Evolutionary conservation across 2,329 filamentous ascomycete genomes (phyloP), one percentile per base, ranked within the genome.

Genomic region (Magnaporthales sp.): DNA sequence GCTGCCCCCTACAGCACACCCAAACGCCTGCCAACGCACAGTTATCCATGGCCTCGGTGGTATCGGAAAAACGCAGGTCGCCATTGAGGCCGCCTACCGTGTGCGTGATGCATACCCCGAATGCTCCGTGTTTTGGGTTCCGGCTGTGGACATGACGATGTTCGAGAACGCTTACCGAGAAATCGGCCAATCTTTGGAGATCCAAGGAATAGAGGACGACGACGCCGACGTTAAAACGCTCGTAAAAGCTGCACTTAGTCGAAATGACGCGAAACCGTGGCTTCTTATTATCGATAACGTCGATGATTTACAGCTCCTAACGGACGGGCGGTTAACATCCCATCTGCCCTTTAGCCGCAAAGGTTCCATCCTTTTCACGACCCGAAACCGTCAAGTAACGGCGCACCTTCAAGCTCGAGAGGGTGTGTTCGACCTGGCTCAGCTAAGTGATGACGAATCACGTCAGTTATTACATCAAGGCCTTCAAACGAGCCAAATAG

Each of bases 61-160:
- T 0, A 69, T 78, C 1, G 75, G 77, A 0, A 80, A 80, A 70
- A 79, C 77, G 1, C 76, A 80, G 64, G 72, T 80, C 19, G 77
- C 76, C 0, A 70, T 79, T 6, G 74, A 80, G 63, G 72, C 72
- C 13, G 74, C 73, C 22, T 77, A 73, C 67, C 71, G 70, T 1
- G 10, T 76, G 3, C 71, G 67, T 2, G 64, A 74, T 0, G 62
- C n/a, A n/a, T n/a, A n/a, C n/a, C n/a, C n/a, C n/a, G n/a, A n/a
- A n/a, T n/a, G n/a, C n/a, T n/a, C n/a, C n/a, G n/a, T n/a, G n/a
- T n/a, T n/a, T n/a, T n/a, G n/a, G n/a, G n/a, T n/a, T n/a, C n/a
- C n/a, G n/a, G n/a, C n/a, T n/a, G n/a, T n/a, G n/a, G n/a, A n/a
- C n/a, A n/a, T n/a, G n/a, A n/a, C n/a, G n/a, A n/a, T n/a, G n/a